phyloP scores from a whole-genome alignment of 2,329 filamentous ascomycete species.

The Phialophora macrospora region DNA sequence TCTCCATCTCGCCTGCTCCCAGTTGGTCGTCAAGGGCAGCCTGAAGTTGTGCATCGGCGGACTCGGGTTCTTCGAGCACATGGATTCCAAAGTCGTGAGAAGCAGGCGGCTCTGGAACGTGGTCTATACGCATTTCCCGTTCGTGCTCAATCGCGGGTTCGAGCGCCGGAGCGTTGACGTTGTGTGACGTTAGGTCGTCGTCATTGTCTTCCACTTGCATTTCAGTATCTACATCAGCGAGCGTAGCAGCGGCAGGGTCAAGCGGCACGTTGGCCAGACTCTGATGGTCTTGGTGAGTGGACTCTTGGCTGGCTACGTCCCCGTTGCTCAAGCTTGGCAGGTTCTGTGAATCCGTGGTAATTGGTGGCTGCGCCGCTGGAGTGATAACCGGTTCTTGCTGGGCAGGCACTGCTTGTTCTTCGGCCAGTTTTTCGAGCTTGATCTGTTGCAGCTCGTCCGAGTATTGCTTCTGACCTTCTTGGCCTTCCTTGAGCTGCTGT shows the following conservation, averaged over 20 bases:
- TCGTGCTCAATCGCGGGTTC: background rate
- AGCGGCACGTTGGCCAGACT: background rate
- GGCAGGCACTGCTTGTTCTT: slow-evolving; percentile 19
- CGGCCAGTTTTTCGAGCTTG: slow-evolving; percentile 50
- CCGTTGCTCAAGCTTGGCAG: slow-evolving; percentile 7
- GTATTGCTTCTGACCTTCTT: slow-evolving; percentile 50
- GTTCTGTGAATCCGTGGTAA: background rate
- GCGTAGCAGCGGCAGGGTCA: background rate
- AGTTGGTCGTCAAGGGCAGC: slow-evolving; percentile 8
- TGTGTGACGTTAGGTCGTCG: background rate
- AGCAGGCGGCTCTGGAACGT: background rate
- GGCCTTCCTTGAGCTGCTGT: slow-evolving; percentile 47
- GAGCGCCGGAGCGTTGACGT: background rate
- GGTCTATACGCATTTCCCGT: background rate
- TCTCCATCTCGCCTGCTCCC: slow-evolving; percentile 33
- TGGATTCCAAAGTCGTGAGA: background rate
- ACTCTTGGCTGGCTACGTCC: slow-evolving; percentile 1
- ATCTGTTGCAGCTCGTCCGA: slow-evolving; percentile 56
- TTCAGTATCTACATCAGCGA: background rate
- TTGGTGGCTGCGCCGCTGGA: background rate
- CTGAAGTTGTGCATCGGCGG: slow-evolving; percentile 5
- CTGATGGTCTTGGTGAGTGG: background rate
- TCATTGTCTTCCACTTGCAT: background rate
- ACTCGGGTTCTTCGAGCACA: background rate
- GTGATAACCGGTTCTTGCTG: background rate